phyloP scores from a whole-genome alignment of 2,329 filamentous ascomycete genomes.

The Falciphora oryzae region DNA sequence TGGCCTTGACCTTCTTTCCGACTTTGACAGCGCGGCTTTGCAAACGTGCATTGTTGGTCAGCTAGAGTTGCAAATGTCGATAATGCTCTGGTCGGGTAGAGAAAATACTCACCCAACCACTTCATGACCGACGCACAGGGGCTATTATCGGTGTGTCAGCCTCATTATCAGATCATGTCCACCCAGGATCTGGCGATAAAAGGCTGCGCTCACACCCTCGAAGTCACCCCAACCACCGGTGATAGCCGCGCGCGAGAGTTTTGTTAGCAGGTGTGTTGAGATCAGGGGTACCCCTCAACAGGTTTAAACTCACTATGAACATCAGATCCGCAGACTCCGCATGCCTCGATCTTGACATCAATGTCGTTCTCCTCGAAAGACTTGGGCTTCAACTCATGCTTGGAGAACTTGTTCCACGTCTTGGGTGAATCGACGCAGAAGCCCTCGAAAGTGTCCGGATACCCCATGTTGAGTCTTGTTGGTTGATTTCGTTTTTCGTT shows the following conservation, averaged over 20 bases:
- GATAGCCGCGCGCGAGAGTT: conserved; percentile 26
- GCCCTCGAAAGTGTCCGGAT: conserved; percentile 38
- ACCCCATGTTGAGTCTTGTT: conserved; percentile 28
- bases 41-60: conserved; percentile 18
- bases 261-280: neutral
- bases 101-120: conserved; percentile 1
- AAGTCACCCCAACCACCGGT: conserved; percentile 46
- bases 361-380: conserved; percentile 63
- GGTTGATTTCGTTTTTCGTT: neutral
- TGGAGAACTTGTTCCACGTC: conserved; percentile 36
- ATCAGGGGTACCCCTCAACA: neutral
- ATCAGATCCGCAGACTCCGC: conserved; percentile 56
- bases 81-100: neutral
- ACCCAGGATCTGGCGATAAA: neutral
- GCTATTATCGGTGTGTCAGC: conserved; percentile 14
- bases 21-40: conserved; percentile 38
- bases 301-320: conserved; percentile 40
- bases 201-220: conserved; percentile 18
- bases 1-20: conserved; percentile 33
- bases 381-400: conserved; percentile 15
- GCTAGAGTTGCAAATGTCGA: too few species aligned
- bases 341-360: conserved; percentile 65
- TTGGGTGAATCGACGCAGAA: conserved; percentile 37
- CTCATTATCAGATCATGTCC: neutral
- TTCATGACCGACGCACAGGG: conserved; percentile 53